Evolutionary conservation across 2,329 filamentous ascomycete genomes (phyloP), one percentile per base, ranked within the genome.

Genomic region (Hypoxylon sp.): DNA sequence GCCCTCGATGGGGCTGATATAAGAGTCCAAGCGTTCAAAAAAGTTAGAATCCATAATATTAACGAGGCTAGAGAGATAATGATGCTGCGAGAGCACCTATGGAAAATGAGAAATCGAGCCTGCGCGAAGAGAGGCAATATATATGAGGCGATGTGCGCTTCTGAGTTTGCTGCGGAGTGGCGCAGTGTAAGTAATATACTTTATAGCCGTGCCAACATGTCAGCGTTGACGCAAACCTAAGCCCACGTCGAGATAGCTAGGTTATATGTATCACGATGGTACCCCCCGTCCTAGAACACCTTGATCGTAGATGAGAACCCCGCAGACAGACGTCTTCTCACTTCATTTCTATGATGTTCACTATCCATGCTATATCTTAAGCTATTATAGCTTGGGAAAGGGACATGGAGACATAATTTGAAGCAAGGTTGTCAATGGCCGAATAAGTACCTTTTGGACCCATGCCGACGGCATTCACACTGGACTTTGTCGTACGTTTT

Each of bases 21-120:
- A 58, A 9, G 10, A 19, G 6, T 21, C 21, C 10, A 58, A 19
- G 28, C 55, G 55, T 14, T 38, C 2, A 19, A 19, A 17, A 25
- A 58, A 38, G 25, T 38, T 58, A 13, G 19, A 46, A 13, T n/a
- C 19, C 43, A 58, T 58, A 30, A 23, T 41, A 17, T 28, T 6
- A 30, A 19, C 3, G 3, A 36, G 4, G 28, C 7, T 3, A 7
- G 17, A 13, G 28, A 32, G 2, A 30, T 13, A 28, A 2, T 28
- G 21, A 32, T 17, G 55, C 17, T 38, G 30, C 17, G 30, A 10
- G 30, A 28, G 17, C 11, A 0, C 2, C 4, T 11, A 10, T 21
- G 4, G 7, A 43, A 21, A 11, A 43, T 43, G 17, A 43, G 17
- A 17, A 41, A 41, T 6, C 7, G 36, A 19, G 14, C n/a, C n/a